A percentile compares a stretch with the other conserved stretches of the same genome.
phyloP scores from a whole-genome alignment of 2,329 filamentous ascomycete genomes.

The Paracoccidioides lutzii region DNA sequence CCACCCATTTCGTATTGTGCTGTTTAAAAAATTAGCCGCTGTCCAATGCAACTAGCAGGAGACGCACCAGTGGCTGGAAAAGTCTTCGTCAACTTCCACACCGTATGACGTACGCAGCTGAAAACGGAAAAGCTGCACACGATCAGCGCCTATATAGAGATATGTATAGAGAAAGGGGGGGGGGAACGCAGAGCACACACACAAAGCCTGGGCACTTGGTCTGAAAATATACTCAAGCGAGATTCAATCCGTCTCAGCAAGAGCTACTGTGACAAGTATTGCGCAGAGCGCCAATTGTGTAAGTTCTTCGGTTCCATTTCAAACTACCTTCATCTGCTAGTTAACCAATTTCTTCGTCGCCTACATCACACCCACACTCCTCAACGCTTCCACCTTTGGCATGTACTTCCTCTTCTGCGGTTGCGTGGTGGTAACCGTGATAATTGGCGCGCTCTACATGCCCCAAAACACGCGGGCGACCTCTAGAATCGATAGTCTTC shows the following conservation, averaged over 20 bases:
- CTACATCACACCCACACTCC: slow-evolving; percentile 31
- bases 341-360: slow-evolving; percentile 34
- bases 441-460: slow-evolving; percentile 34
- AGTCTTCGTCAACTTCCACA: too few species aligned
- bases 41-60: too few species aligned
- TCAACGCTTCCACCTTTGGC: slow-evolving; percentile 31
- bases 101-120: too few species aligned
- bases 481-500: slow-evolving; percentile 40
- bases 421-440: slow-evolving; percentile 27
- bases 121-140: too few species aligned
- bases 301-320: neutral
- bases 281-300: slow-evolving; percentile 41
- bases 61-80: too few species aligned
- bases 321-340: slow-evolving; percentile 4
- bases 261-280: slow-evolving; percentile 42
- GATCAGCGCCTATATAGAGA: too few species aligned
- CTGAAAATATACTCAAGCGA: slow-evolving; percentile 46
- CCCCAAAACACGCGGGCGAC: slow-evolving; percentile 38
- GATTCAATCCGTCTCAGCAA: slow-evolving; percentile 44
- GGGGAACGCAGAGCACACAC: neutral
- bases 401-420: slow-evolving; percentile 37
- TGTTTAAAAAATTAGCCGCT: neutral
- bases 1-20: neutral
- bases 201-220: slow-evolving; percentile 38
- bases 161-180: too few species aligned